A percentile compares a stretch with the other conserved stretches of the same genome.
These are phyloP conservation scores for Phlebopus sp. DNA, from an alignment of 1,284 basidiomycete species.

Conservation along the genomic window DNA sequence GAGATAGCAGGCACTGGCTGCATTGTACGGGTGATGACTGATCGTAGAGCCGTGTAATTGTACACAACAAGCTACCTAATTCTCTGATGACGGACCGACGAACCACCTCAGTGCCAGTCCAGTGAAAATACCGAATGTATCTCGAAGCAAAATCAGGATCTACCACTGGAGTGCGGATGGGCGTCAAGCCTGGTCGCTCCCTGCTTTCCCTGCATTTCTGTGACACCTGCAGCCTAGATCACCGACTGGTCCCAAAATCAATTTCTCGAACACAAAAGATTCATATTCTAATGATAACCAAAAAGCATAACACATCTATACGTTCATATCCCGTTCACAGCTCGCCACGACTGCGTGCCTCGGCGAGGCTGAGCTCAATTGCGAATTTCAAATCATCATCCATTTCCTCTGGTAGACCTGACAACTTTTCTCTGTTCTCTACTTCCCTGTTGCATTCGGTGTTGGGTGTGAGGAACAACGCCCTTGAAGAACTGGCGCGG, in stretches of 20 bases:
- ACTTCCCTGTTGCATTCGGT: constrained; percentile 6
- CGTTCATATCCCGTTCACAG: not conserved
- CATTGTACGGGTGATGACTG: constrained; percentile 97
- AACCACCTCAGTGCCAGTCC: too few species aligned
- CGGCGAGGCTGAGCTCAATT: constrained; percentile 55
- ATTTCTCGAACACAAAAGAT: too few species aligned
- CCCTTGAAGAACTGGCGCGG: not conserved
- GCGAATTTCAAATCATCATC: constrained; percentile 54
- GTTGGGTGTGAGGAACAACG: constrained; percentile 16
- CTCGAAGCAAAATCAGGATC: too few species aligned
- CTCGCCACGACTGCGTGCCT: constrained; percentile 44
- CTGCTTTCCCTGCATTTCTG: too few species aligned
- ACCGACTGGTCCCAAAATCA: too few species aligned
- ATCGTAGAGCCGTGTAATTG: constrained; percentile 77
- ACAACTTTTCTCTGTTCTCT: not conserved
- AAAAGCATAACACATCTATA: not conserved
- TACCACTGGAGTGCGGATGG: too few species aligned
- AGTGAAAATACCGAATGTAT: too few species aligned
- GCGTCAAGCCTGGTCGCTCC: too few species aligned
- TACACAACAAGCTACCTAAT: not conserved
- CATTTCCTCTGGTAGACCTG: constrained; percentile 29
- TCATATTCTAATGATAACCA: too few species aligned
- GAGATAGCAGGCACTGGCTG: constrained; percentile 95
- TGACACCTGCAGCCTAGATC: too few species aligned
- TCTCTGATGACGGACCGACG: not conserved